Percentiles rank a stretch among this genome's conserved stretches.
phyloP scores from a whole-genome alignment of 805 yeast genomes.

The Myxozyma sirexii region DNA sequence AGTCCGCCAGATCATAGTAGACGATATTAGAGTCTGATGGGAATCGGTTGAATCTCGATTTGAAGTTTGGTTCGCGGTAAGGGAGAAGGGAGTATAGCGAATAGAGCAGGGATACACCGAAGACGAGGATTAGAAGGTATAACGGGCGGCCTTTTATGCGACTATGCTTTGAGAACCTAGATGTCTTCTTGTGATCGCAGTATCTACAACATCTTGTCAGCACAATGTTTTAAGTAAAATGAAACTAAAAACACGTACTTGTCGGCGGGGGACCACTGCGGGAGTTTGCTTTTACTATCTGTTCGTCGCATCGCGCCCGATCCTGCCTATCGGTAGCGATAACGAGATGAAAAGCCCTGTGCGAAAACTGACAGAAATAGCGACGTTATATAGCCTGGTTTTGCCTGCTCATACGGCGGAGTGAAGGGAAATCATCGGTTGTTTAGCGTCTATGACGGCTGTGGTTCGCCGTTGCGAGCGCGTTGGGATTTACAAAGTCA shows the following conservation, averaged over 20 bases:
- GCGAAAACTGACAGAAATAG: not conserved
- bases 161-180: not conserved
- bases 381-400: no score
- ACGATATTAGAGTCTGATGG: slow-evolving; percentile 1
- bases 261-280: slow-evolving; percentile 4
- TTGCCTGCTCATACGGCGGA: no score
- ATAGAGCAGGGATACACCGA: not conserved
- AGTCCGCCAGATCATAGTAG: slow-evolving; percentile 22
- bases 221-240: not conserved
- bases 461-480: no score
- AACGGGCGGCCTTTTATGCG: not conserved
- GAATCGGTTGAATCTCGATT: not conserved
- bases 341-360: no score
- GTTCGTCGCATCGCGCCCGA: not conserved
- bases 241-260: not conserved
- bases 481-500: no score
- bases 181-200: not conserved
- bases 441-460: no score
- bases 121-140: not conserved
- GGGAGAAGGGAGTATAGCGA: not conserved
- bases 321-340: not conserved
- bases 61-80: slow-evolving; percentile 6
- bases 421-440: no score
- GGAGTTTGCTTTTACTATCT: not conserved
- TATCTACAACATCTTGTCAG: not conserved